phyloP scores from a whole-genome alignment of 2,329 filamentous ascomycete genomes.

The Sporothrix humicola region DNA sequence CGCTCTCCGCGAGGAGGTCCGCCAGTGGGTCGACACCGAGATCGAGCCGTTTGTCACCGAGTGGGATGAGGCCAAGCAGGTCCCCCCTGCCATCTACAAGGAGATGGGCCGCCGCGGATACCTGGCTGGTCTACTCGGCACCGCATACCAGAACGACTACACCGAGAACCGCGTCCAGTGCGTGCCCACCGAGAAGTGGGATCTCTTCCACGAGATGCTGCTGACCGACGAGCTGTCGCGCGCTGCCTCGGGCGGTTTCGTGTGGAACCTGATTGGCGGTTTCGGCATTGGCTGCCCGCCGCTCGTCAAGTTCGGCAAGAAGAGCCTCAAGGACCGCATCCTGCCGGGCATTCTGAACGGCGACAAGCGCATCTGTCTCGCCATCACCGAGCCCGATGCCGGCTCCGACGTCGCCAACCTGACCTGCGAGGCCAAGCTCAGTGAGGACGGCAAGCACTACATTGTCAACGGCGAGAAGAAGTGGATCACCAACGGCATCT shows the following conservation, averaged over 20 bases:
- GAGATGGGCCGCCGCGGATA: slow-evolving; percentile 93
- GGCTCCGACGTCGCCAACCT: slow-evolving; percentile 95
- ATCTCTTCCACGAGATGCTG: slow-evolving; percentile 97
- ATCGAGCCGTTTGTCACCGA: slow-evolving; percentile 92
- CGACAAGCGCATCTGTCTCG: slow-evolving; percentile 96
- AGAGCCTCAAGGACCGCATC: slow-evolving; percentile 83
- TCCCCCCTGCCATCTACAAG: slow-evolving; percentile 90
- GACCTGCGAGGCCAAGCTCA: slow-evolving; percentile 93
- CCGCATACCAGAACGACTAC: slow-evolving; percentile 79
- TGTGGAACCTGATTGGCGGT: slow-evolving; percentile 97
- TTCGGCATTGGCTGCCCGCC: slow-evolving; percentile 95
- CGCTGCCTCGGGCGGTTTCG: slow-evolving; percentile 85
- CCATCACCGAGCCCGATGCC: slow-evolving; percentile 95
- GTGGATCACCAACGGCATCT: slow-evolving; percentile 99
- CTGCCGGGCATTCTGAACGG: slow-evolving; percentile 85
- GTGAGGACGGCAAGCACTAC: slow-evolving; percentile 95
- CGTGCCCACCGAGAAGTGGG: slow-evolving; percentile 88
- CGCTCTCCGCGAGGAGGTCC: slow-evolving; percentile 86
- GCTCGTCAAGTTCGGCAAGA: slow-evolving; percentile 87
- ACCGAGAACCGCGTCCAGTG: slow-evolving; percentile 73
- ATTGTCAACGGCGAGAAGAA: slow-evolving; percentile 99
- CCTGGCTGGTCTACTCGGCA: slow-evolving; percentile 86
- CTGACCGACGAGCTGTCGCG: slow-evolving; percentile 94
- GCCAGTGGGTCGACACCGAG: slow-evolving; percentile 87
- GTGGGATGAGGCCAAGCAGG: slow-evolving; percentile 94